Conservation (phyloP, 179 eudicot genomes). For the Silene coronaria region DNA sequence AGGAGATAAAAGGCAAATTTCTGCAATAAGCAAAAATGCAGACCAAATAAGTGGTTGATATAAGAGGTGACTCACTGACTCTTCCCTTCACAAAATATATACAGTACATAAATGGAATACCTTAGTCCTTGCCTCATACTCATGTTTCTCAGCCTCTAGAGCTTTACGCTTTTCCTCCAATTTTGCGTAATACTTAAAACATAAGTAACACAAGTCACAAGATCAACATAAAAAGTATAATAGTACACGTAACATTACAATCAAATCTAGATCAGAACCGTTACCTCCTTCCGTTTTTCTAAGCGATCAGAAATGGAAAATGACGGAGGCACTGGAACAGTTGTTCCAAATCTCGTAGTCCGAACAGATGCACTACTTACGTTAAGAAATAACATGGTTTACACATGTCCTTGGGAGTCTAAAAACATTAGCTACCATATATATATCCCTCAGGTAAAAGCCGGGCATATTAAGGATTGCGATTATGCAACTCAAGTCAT, state of each 20-base stretch:
- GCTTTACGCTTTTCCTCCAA: conserved; percentile 88
- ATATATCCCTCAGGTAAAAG: too few species aligned
- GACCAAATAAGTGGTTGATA: background rate
- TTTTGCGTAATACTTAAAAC: conserved; percentile 61
- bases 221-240: conserved; percentile 4
- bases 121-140: conserved; percentile 81
- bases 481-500: background rate
- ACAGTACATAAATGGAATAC: conserved; percentile 28
- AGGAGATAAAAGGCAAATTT: background rate
- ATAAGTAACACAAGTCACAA: background rate
- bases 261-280: background rate
- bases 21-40: background rate
- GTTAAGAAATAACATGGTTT: conserved; percentile 41
- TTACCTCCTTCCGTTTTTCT: conserved; percentile 77
- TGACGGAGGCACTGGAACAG: conserved; percentile 72
- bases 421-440: too few species aligned
- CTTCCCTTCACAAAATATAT: background rate
- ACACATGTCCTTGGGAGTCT: background rate
- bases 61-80: background rate
- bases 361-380: conserved; percentile 51
- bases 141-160: conserved; percentile 70
- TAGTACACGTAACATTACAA: background rate
- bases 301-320: conserved; percentile 47
- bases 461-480: too few species aligned
- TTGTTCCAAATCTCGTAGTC: conserved; percentile 50